Evolutionary conservation across 163 green algal genomes (phyloP).

Genomic region (Smithsoniella earleae): DNA sequence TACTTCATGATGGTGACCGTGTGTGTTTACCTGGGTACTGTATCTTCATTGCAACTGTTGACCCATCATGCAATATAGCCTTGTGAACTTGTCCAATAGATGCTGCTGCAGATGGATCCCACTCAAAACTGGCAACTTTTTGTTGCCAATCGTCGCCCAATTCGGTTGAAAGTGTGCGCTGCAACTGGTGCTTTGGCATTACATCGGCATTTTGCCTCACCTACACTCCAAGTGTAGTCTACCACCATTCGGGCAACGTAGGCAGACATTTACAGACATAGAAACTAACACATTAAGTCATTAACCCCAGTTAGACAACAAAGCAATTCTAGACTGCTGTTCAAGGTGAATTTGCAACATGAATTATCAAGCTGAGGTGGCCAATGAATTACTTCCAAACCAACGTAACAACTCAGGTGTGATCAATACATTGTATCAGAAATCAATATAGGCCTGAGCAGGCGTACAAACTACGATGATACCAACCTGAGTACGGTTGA

Average conservation of each 20-base stretch:
- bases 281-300: not conserved
- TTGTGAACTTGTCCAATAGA: constrained; percentile 89
- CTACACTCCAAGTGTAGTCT: constrained; percentile 72
- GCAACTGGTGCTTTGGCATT: constrained; percentile 85
- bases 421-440: too few relatives aligned
- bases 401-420: too few relatives aligned
- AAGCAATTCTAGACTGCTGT: too few relatives aligned
- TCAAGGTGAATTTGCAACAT: too few relatives aligned
- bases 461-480: too few relatives aligned
- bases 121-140: constrained; percentile 66
- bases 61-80: constrained; percentile 62
- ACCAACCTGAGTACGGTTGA: too few relatives aligned
- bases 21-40: constrained; percentile 67
- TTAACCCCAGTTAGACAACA: not conserved
- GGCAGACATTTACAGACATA: not conserved
- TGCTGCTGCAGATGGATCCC: constrained; percentile 71
- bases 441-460: too few relatives aligned
- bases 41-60: constrained; percentile 73
- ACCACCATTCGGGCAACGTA: too few relatives aligned
- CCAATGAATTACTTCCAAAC: too few relatives aligned
- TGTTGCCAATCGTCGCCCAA: constrained; percentile 56
- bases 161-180: constrained; percentile 60
- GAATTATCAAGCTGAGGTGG: too few relatives aligned
- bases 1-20: too few relatives aligned
- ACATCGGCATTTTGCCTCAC: constrained; percentile 83